Evolutionary conservation across 78 protist genomes (phyloP).

Genomic region (Thecamonas trahens): DNA sequence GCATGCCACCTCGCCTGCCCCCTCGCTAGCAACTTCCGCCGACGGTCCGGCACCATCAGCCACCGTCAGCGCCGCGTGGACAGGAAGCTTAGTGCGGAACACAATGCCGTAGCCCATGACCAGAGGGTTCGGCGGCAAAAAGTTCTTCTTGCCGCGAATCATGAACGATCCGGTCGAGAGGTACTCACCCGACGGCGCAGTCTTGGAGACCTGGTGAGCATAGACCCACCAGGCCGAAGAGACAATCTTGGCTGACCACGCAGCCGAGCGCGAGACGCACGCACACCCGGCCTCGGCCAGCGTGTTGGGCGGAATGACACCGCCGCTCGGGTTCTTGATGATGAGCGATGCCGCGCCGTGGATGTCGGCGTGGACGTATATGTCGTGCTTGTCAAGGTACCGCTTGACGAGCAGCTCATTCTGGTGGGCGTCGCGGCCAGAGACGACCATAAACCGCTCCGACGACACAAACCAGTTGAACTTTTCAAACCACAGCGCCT

Average conservation of each 20-base stretch:
- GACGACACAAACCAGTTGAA: slow-evolving; percentile 91
- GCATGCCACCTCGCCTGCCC: not conserved
- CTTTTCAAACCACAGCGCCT: slow-evolving; percentile 93
- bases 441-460: slow-evolving; percentile 78
- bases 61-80: not conserved
- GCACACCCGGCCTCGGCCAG: slow-evolving; percentile 64
- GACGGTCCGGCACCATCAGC: not conserved
- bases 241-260: slow-evolving; percentile 87
- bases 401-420: slow-evolving; percentile 77
- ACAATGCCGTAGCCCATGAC: slow-evolving; percentile 85
- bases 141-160: slow-evolving; percentile 82
- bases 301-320: slow-evolving; percentile 53
- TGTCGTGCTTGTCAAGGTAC: slow-evolving; percentile 60
- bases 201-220: slow-evolving; percentile 76
- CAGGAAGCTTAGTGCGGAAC: slow-evolving; percentile 32
- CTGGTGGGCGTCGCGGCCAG: slow-evolving; percentile 91
- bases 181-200: slow-evolving; percentile 92
- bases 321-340: slow-evolving; percentile 53
- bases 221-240: slow-evolving; percentile 92
- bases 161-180: slow-evolving; percentile 84
- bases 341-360: slow-evolving; percentile 81
- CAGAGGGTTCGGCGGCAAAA: slow-evolving; percentile 72
- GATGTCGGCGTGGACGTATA: slow-evolving; percentile 90
- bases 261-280: slow-evolving; percentile 48
- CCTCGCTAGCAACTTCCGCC: slow-evolving; percentile 2